Evolutionary conservation across 495 filamentous ascomycete species (phyloP).

Genomic region (Cairneyella variabilis): DNA sequence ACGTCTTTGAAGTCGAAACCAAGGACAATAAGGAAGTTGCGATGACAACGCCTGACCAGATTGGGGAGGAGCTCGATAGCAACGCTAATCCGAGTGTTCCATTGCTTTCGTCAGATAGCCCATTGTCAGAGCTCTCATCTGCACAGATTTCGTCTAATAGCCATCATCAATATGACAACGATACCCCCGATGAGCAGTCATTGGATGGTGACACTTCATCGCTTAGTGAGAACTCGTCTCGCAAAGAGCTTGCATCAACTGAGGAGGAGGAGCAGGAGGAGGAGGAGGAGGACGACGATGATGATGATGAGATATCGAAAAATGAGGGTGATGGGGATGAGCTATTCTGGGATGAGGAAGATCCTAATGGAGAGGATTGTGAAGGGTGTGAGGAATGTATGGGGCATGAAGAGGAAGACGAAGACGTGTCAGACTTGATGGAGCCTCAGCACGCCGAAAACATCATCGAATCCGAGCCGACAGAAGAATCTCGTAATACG

Average conservation of each 20-base stretch:
- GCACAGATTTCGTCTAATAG: too few relatives aligned
- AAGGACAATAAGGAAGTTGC: background rate
- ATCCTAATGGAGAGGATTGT: background rate
- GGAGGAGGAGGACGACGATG: constrained; percentile 2
- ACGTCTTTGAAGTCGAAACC: background rate
- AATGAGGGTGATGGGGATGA: constrained; percentile 1
- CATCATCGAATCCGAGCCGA: constrained; percentile 1
- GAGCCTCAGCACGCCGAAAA: background rate
- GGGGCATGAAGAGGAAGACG: background rate
- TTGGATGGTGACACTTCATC: too few relatives aligned
- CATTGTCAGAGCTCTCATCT: too few relatives aligned
- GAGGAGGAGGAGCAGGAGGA: background rate
- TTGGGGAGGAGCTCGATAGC: background rate
- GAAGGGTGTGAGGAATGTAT: background rate
- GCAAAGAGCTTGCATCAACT: too few relatives aligned
- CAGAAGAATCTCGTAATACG: constrained; percentile 6
- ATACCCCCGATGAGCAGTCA: too few relatives aligned
- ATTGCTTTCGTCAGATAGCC: too few relatives aligned
- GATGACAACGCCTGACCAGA: background rate
- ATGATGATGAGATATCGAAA: background rate
- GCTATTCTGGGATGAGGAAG: too few relatives aligned
- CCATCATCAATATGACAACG: too few relatives aligned
- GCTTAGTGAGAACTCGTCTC: too few relatives aligned
- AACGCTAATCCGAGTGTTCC: too few relatives aligned
- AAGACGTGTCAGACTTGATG: background rate